phyloP scores from a whole-genome alignment of 306 rosid species.

The Lithocarpus polystachyus region DNA sequence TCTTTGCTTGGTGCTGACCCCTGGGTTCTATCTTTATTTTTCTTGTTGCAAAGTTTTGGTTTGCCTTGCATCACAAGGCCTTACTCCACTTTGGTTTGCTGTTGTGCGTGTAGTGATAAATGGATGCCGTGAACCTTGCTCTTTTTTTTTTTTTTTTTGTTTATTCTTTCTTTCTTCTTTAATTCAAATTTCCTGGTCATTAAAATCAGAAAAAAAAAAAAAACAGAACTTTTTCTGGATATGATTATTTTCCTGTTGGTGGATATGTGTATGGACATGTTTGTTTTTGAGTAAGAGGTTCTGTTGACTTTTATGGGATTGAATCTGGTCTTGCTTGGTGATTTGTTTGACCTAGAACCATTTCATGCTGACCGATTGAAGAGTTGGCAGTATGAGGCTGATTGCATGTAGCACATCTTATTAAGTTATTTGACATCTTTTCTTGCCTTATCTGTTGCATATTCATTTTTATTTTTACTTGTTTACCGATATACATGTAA shows the following conservation, averaged over 20 bases:
- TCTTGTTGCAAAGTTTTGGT: no score
- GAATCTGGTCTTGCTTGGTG: background rate
- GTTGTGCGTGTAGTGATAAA: background rate
- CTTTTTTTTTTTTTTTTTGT: no score
- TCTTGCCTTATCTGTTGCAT: conserved; percentile 15
- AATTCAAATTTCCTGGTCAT: no score
- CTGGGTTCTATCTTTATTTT: no score
- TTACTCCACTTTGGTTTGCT: conserved; percentile 3
- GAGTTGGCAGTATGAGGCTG: background rate
- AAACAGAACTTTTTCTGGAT: background rate
- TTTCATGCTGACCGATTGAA: conserved; percentile 10
- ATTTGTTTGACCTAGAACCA: background rate
- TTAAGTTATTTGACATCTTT: background rate
- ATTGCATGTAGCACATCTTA: background rate
- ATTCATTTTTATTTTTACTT: background rate
- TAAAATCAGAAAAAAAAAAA: no score
- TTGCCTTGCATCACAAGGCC: background rate
- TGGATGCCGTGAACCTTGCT: no score
- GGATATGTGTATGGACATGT: conserved; percentile 8
- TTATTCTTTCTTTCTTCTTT: background rate
- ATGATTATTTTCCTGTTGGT: background rate
- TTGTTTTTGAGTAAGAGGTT: conserved; percentile 7
- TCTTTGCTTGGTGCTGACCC: no score
- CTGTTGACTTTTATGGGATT: conserved; percentile 1
- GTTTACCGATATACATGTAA: background rate